Evolutionary conservation across 306 rosid species (phyloP).

Genomic region (Aeschynomene evenia): DNA sequence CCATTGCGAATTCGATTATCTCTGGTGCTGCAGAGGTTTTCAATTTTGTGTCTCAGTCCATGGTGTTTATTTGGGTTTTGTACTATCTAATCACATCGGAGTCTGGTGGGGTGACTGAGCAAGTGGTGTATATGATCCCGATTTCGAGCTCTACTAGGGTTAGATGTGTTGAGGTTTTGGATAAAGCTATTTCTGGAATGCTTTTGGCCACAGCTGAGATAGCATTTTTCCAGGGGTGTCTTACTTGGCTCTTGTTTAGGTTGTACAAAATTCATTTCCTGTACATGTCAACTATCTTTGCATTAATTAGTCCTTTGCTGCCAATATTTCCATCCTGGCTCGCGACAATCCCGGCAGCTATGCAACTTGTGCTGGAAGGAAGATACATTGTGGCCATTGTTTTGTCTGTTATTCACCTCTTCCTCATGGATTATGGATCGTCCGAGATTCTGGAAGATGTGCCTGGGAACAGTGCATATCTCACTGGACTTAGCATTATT

Average conservation of each 20-base stretch:
- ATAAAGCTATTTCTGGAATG: constrained; percentile 87
- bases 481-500: constrained; percentile 89
- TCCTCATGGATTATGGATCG: constrained; percentile 76
- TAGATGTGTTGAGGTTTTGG: constrained; percentile 89
- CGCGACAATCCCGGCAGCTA: constrained; percentile 79
- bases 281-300: constrained; percentile 87
- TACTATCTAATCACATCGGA: constrained; percentile 88
- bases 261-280: constrained; percentile 77
- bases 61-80: constrained; percentile 93
- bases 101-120: constrained; percentile 98
- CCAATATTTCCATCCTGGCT: constrained; percentile 85
- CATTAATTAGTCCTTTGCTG: constrained; percentile 72
- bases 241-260: constrained; percentile 88
- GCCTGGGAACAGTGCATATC: constrained; percentile 90
- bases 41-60: constrained; percentile 80
- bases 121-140: constrained; percentile 82
- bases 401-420: constrained; percentile 64
- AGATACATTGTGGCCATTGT: constrained; percentile 61
- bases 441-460: constrained; percentile 84
- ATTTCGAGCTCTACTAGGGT: constrained; percentile 57
- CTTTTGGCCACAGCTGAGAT: constrained; percentile 90
- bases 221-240: constrained; percentile 84
- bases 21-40: constrained; percentile 92
- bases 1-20: constrained; percentile 71
- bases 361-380: constrained; percentile 80